Percentiles rank a stretch among this genome's conserved stretches.
Evolutionary conservation across 768 basidiomycete genomes (phyloP).

Genomic region (Tulasnella sp.): DNA sequence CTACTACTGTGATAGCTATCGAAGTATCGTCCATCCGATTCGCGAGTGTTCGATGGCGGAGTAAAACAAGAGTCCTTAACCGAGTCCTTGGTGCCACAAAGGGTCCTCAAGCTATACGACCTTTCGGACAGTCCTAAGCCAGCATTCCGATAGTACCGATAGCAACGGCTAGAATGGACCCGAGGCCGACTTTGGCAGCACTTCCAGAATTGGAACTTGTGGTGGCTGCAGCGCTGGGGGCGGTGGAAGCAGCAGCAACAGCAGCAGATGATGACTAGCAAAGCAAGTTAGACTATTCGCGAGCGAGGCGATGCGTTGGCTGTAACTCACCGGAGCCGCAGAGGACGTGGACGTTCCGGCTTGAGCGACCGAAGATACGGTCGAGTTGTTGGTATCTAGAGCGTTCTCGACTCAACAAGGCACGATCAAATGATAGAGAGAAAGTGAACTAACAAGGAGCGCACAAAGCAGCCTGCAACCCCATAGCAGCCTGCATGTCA

Average conservation of each 20-base stretch:
- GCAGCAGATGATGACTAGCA: not conserved
- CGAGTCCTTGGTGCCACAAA: not conserved
- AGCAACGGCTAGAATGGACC: not conserved
- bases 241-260: not conserved
- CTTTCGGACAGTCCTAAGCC: not conserved
- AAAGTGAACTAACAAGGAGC: not conserved
- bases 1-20: not conserved
- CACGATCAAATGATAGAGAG: not conserved
- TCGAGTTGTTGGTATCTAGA: not conserved
- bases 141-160: not conserved
- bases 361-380: not conserved
- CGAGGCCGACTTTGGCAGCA: not conserved
- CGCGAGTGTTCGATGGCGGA: not conserved
- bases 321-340: not conserved
- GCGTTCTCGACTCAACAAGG: not conserved
- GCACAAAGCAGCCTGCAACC: not conserved
- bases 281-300: not conserved
- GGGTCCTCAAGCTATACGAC: not conserved
- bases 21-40: not conserved
- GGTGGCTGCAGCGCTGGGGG: not conserved
- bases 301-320: not conserved
- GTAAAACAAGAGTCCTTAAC: not conserved
- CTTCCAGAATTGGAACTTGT: not conserved
- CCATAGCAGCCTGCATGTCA: not conserved
- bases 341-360: not conserved